These are phyloP conservation scores for Kluyveromyces siamensis DNA, from an alignment of 805 yeast species.

Conservation along the genomic window DNA sequence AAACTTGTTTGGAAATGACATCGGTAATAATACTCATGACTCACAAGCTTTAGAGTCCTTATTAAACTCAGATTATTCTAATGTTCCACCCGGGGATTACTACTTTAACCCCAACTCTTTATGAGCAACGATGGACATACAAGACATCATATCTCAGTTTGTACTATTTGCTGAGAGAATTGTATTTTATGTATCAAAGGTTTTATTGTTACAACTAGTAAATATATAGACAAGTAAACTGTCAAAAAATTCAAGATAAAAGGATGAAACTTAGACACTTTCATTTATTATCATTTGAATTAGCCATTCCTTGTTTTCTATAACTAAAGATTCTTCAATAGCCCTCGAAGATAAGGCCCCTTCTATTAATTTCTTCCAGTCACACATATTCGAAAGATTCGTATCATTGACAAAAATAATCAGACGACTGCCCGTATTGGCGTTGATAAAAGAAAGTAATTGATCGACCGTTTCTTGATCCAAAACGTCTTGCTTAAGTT, in stretches of 20 bases:
- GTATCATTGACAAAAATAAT: constrained; percentile 16
- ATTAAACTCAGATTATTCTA: background rate
- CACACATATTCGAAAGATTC: background rate
- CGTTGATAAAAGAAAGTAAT: background rate
- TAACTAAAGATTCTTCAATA: constrained; percentile 6
- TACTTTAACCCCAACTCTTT: constrained; percentile 5
- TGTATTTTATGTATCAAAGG: background rate
- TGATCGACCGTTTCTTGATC: background rate
- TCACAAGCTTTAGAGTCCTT: background rate
- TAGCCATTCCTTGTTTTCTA: constrained; percentile 27
- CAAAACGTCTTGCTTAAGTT: background rate
- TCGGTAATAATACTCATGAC: background rate
- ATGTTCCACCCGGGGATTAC: constrained; percentile 5
- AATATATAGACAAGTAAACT: background rate
- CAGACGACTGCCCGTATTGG: constrained; percentile 2
- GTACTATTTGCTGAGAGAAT: background rate
- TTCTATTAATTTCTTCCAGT: background rate
- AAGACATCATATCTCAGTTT: background rate
- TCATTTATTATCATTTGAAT: constrained; percentile 26
- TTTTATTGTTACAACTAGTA: background rate
- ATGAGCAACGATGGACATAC: background rate
- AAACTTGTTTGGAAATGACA: background rate
- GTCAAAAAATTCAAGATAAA: background rate
- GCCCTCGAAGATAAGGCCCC: background rate
- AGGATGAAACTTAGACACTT: constrained; percentile 1